phyloP scores from a whole-genome alignment of 441 rosid genomes.

The Capsella rubella region DNA sequence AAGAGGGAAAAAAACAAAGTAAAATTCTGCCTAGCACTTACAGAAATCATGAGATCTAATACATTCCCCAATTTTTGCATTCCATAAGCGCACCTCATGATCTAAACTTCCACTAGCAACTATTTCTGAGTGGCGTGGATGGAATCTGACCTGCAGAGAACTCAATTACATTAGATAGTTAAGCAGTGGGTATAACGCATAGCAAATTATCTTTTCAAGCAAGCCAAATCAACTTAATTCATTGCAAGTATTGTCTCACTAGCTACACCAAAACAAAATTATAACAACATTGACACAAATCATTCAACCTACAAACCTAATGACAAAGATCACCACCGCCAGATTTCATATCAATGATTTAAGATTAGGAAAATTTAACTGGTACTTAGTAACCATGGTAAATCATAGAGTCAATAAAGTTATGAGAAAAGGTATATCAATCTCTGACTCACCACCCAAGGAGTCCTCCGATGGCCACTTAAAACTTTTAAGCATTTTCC shows the following conservation, averaged over 20 bases:
- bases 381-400: slow-evolving; percentile 20
- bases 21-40: slow-evolving; percentile 51
- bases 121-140: slow-evolving; percentile 78
- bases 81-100: slow-evolving; percentile 95
- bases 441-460: slow-evolving; percentile 91
- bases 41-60: slow-evolving; percentile 92
- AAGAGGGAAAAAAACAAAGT: neutral
- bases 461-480: slow-evolving; percentile 94
- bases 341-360: slow-evolving; percentile 11
- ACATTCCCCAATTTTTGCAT: slow-evolving; percentile 86
- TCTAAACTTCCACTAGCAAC: slow-evolving; percentile 99
- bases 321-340: slow-evolving; percentile 19
- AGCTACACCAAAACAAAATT: slow-evolving; percentile 13
- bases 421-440: slow-evolving; percentile 17
- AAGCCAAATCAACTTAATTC: neutral
- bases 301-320: slow-evolving; percentile 16
- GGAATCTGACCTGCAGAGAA: slow-evolving; percentile 85
- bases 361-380: neutral
- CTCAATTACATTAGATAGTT: slow-evolving; percentile 29
- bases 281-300: slow-evolving; percentile 27
- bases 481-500: slow-evolving; percentile 91
- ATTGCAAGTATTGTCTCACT: slow-evolving; percentile 18
- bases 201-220: neutral
- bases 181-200: slow-evolving; percentile 3
- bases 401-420: slow-evolving; percentile 23